Conservation (phyloP, 352 stramenopile genomes). For the Poterioochromonas sp. region DNA sequence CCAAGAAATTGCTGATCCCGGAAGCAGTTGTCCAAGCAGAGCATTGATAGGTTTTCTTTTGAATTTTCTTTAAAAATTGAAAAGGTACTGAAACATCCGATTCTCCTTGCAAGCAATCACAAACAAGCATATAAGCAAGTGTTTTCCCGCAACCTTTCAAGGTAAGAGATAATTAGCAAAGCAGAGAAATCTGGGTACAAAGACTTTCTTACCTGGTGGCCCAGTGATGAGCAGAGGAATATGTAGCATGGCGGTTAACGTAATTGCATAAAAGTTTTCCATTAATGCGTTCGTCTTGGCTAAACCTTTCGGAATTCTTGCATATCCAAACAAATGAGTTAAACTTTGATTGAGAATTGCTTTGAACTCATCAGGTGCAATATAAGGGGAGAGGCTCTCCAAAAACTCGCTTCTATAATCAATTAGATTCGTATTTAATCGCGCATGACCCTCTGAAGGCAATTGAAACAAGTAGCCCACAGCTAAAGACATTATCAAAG, state of each 20-base stretch:
- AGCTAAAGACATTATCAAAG: neutral
- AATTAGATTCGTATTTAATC: neutral
- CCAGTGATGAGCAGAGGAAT: neutral
- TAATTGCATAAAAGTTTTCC: neutral
- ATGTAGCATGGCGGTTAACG: neutral
- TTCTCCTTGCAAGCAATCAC: neutral
- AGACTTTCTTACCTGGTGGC: neutral
- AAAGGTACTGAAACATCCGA: neutral
- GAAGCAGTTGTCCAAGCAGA: neutral
- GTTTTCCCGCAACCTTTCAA: conserved; percentile 7
- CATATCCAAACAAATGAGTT: neutral
- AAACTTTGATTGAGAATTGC: too few relatives aligned
- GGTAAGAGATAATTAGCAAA: too few relatives aligned
- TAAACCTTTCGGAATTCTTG: neutral
- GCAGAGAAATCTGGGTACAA: too few relatives aligned
- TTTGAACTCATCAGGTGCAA: too few relatives aligned
- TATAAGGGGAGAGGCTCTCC: neutral
- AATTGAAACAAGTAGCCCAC: neutral
- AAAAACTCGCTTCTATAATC: neutral
- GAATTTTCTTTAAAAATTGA: neutral
- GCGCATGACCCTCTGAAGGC: neutral
- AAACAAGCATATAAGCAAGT: neutral
- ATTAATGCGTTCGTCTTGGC: neutral
- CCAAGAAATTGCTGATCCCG: neutral
- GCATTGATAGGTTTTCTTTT: conserved; percentile 1